Conservation (phyloP, 352 stramenopile species). For the Globisporangium ultimum region DNA sequence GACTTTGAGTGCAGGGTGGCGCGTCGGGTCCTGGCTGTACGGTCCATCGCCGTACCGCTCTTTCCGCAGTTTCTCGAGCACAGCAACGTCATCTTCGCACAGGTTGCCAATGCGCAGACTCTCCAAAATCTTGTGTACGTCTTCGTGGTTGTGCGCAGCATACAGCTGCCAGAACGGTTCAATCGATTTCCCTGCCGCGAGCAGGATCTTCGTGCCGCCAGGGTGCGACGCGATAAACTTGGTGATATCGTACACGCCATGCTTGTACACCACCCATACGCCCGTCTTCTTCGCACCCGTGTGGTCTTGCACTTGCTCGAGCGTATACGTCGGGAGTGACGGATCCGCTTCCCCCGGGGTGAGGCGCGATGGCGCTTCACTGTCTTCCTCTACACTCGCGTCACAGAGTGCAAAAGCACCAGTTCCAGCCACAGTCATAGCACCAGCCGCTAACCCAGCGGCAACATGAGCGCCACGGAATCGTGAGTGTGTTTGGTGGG, state of each 20-base stretch:
- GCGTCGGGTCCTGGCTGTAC: slow-evolving; percentile 91
- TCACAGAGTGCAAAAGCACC: slow-evolving; percentile 16
- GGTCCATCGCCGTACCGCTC: slow-evolving; percentile 87
- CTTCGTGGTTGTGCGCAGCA: slow-evolving; percentile 91
- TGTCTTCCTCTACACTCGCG: slow-evolving; percentile 6
- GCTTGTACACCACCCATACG: slow-evolving; percentile 92
- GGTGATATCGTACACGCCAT: slow-evolving; percentile 97
- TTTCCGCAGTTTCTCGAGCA: slow-evolving; percentile 82
- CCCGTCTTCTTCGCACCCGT: slow-evolving; percentile 66
- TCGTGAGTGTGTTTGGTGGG: neutral
- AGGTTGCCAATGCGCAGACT: slow-evolving; percentile 89
- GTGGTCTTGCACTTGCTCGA: slow-evolving; percentile 72
- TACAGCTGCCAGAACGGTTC: slow-evolving; percentile 97
- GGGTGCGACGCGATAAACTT: slow-evolving; percentile 95
- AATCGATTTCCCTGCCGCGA: slow-evolving; percentile 84
- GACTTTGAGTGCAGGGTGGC: slow-evolving; percentile 86
- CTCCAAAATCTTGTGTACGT: slow-evolving; percentile 92
- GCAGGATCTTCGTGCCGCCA: slow-evolving; percentile 87
- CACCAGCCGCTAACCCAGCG: slow-evolving; percentile 6
- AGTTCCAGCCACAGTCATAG: neutral
- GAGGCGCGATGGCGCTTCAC: slow-evolving; percentile 1
- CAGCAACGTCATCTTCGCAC: slow-evolving; percentile 81
- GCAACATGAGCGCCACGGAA: neutral
- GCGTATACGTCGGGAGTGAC: slow-evolving; percentile 57
- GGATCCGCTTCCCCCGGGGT: slow-evolving; percentile 30